A percentile compares a stretch with the other conserved stretches of the same genome.
Conservation (phyloP, 345 rosid genomes). For the Nephelium lappaceum region DNA sequence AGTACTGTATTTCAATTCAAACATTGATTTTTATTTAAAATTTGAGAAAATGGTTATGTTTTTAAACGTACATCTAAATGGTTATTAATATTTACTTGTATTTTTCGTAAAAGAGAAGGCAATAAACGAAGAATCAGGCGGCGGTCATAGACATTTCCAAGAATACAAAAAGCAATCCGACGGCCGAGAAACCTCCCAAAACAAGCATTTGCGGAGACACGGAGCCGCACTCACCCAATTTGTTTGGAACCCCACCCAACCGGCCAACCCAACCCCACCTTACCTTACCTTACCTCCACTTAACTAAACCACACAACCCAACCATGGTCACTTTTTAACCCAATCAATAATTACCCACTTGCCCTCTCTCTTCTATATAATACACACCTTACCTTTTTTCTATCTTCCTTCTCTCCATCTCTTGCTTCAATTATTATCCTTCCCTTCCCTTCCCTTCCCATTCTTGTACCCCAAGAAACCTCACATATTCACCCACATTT, state of each 20-base stretch:
- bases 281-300: background rate
- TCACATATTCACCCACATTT: conserved; percentile 1
- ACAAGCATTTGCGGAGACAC: conserved; percentile 57
- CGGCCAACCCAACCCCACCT: conserved; percentile 44
- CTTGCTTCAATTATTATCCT: conserved; percentile 8
- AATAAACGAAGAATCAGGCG: background rate
- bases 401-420: conserved; percentile 8
- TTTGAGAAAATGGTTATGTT: too few relatives aligned
- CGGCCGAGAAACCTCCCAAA: conserved; percentile 34
- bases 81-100: background rate
- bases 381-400: background rate
- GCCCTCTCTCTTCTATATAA: background rate
- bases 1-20: too few relatives aligned
- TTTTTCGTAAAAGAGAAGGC: background rate
- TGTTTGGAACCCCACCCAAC: conserved; percentile 51
- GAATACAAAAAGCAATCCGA: conserved; percentile 30
- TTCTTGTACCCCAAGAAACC: conserved; percentile 19
- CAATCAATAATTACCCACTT: background rate
- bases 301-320: conserved; percentile 19
- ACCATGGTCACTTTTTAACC: conserved; percentile 24
- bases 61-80: too few relatives aligned
- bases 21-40: too few relatives aligned
- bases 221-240: conserved; percentile 58
- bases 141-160: conserved; percentile 1
- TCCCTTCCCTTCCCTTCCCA: conserved; percentile 16